Evolutionary conservation across 1,284 basidiomycete species (phyloP), one percentile per base, ranked within the genome.

Genomic region (Mycosarcoma mackinlayi): DNA sequence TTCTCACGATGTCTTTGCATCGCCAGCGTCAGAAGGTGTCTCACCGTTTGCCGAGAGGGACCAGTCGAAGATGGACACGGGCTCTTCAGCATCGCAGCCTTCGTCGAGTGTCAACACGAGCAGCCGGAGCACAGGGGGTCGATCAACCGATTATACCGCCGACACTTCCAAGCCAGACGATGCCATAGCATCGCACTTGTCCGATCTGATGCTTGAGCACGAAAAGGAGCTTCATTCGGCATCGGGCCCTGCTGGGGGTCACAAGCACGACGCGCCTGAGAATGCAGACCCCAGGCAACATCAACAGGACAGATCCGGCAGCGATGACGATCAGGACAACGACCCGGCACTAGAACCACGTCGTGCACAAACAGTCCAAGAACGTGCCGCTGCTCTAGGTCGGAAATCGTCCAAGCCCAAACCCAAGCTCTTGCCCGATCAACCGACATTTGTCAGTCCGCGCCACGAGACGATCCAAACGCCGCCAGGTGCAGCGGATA

Each of bases 391-490:
- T 0, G 33, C 41, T n/a, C 19, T 60, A 23, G 63, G 52, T 1
- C 44, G 48, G 18, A 45, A 42, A 11, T 6, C 31, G 30, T 16
- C 16, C 10, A 55, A 53, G n/a, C 44, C 64, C 2, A 55, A 57
- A 11, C 54, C 58, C 11, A 71, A 71, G 37, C 18, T 71, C 39
- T 34, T 71, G 13, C 55, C 51, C 8, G 68, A 71, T 30, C 58
- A 66, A 24, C 61, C 67, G 48, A 71, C 68, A 31, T 50, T 40
- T 8, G 10, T 14, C 3, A 66, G 62, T 28, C 68, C 63, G 23
- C 27, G 21, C 4, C 35, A 28, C 5, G 62, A 62, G 41, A 30
- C 24, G 28, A 53, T 66, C 30, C 16, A 39, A 23, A 71, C 62
- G 11, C 68, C 62, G 9, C 63, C 62, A 0, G 62, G 54, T 11